Conservation (phyloP, 306 rosid species). For the Elaeagnus macrophylla region DNA sequence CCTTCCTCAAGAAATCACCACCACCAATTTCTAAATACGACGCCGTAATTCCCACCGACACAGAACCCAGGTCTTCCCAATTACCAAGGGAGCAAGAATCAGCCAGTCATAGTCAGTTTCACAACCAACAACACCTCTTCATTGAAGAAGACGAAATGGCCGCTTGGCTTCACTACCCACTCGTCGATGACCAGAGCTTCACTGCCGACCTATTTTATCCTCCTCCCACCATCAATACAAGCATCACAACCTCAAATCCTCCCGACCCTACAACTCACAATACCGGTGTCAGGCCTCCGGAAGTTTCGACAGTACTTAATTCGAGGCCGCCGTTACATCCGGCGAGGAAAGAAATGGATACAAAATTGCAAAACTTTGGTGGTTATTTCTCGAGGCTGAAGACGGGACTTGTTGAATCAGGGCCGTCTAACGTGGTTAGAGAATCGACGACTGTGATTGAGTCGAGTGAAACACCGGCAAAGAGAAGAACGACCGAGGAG, state of each 20-base stretch:
- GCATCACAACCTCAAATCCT: constrained; percentile 6
- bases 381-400: constrained; percentile 23
- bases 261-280: constrained; percentile 11
- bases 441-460: constrained; percentile 41
- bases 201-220: constrained; percentile 38
- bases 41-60: constrained; percentile 24
- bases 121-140: constrained; percentile 30
- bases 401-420: constrained; percentile 17
- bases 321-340: constrained; percentile 41
- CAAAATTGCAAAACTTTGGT: constrained; percentile 25
- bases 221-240: constrained; percentile 12
- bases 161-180: constrained; percentile 60
- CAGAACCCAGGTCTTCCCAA: constrained; percentile 26
- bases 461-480: constrained; percentile 43
- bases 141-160: constrained; percentile 76
- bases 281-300: constrained; percentile 22
- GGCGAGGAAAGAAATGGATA: constrained; percentile 17
- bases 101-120: constrained; percentile 11
- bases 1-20: constrained; percentile 21
- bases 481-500: constrained; percentile 20
- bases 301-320: not conserved
- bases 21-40: constrained; percentile 15
- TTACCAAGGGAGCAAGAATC: constrained; percentile 7
- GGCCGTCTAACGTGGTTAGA: constrained; percentile 23
- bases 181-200: constrained; percentile 49